Evolutionary conservation across 1,284 basidiomycete species (phyloP), one percentile per base, ranked within the genome.

Genomic region (Chalciporus sp.): DNA sequence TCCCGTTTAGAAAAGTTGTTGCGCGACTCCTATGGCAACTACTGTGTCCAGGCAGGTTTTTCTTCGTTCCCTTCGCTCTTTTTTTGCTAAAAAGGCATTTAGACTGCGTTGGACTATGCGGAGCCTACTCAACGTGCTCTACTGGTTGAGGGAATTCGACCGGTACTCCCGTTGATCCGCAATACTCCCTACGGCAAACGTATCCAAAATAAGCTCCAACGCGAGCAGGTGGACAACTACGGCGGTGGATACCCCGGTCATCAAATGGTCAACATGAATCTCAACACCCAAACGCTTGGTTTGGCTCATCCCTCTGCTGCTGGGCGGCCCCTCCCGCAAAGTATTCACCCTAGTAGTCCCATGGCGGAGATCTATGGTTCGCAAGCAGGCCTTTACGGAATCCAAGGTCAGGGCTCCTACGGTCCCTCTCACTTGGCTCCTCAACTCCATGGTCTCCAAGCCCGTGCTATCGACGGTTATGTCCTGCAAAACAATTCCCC

Each of bases 181-280:
- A 98, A 97, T 75, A 98, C 95, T 5, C 95, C 95, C 4, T 98
- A 98, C 66, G 95, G 95, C 65, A 98, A 98, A 79, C 89, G 95
- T 50, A 98, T 98, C 65, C 95, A 97, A 75, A 95, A 94, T 78
- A 97, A 97, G 76, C 79, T 98, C 52, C 94, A 96, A 73, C 90
- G 94, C 52, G 92, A 95, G 75, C 91, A 94, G 69, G 80, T 86
- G 74, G 90, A 92, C 61, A 83, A 80, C 60, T 88, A 79, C 59
- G 81, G 75, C 50, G 72, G 73, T 33, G 78, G 79, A 42, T 82
- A 80, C 64, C 78, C 82, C 58, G 80, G 78, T 61, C 86, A 85
- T 64, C 82, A 82, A 58, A 74, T 88, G 57, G 76, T 81, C 57
- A 84, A 81, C 63, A 79, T 86, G 73, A 73, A 76, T 19, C 72